phyloP scores from a whole-genome alignment of 179 eudicot species.

The Beta lomatogona region DNA sequence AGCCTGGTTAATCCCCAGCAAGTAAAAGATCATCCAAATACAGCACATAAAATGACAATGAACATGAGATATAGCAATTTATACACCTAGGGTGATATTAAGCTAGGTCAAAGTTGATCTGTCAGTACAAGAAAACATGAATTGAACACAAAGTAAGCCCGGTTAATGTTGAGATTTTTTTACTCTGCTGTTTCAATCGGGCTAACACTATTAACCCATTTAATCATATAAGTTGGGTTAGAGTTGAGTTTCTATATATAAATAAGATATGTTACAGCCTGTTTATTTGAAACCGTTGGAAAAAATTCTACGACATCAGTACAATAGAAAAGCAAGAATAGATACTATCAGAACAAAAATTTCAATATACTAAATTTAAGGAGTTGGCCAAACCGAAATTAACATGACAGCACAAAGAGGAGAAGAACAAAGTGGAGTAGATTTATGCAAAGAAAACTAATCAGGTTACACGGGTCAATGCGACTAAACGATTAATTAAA shows the following conservation, averaged over 20 bases:
- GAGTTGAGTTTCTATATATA: not conserved
- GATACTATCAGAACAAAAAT: not conserved
- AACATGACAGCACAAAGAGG: not conserved
- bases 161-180: not conserved
- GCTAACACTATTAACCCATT: not conserved
- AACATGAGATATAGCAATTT: not conserved
- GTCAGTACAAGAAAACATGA: not conserved
- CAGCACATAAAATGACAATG: not conserved
- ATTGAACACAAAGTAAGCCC: not conserved
- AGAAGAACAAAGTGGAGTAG: not conserved
- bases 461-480: not conserved
- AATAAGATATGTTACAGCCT: not conserved
- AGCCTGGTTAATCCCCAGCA: not conserved
- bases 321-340: not conserved
- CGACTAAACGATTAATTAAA: not conserved
- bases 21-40: not conserved
- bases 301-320: not conserved
- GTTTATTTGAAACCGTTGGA: not conserved
- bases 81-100: not conserved
- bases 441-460: too few relatives aligned
- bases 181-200: not conserved
- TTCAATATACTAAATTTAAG: not conserved
- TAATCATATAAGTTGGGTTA: not conserved
- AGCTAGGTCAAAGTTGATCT: not conserved
- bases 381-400: not conserved